Evolutionary conservation across 257 asterid genomes (phyloP), one percentile per base, ranked within the genome.

Genomic region (Nicotiana noctiflora): DNA sequence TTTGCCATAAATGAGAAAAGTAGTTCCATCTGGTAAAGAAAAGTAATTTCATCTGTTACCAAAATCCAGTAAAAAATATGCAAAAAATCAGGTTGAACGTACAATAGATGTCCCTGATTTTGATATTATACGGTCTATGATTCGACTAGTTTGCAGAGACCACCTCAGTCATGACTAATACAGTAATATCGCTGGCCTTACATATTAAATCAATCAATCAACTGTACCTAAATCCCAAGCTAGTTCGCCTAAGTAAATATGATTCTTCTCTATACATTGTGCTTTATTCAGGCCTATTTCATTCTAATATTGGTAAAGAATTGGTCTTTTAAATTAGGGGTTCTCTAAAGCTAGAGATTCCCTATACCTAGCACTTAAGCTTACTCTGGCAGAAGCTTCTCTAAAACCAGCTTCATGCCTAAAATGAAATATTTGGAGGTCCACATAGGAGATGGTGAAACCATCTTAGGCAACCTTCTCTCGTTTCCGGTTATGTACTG

Each of bases 11-110:
- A 93, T 51, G 82, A 62, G 32, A 84, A 18, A 82, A 95, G 91
- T 86, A 93, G 85, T 67, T 92, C 94, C 72, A 91, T 40, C 49
- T 40, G 49, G 49, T 40, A 40, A 40, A 62, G 32, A 84, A 27
- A 18, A 95, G 91, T 86, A 93, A 85, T 72, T 92, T 93, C 72
- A 91, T 53, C 92, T 92, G 89, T 83, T 85, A 65, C 65, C 52
- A 88, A 86, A 74, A 79, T 82, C 34, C 83, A 72, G 29, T 55
- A 61, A 65, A 25, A 72, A 62, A 84, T 60, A 83, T 11, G 62
- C 18, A 32, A 83, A 75, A 27, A 27, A 21, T 75, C 81, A 80
- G 79, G 65, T 52, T 66, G 49, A 25, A 59, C 23, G 59, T 49
- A 74, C 44, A 74, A 74, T 46, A 74, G 79, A 14, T 49, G 55